Base-by-base conservation (phyloP, 495 filamentous ascomycete species). In the Podospora comata region DNA sequence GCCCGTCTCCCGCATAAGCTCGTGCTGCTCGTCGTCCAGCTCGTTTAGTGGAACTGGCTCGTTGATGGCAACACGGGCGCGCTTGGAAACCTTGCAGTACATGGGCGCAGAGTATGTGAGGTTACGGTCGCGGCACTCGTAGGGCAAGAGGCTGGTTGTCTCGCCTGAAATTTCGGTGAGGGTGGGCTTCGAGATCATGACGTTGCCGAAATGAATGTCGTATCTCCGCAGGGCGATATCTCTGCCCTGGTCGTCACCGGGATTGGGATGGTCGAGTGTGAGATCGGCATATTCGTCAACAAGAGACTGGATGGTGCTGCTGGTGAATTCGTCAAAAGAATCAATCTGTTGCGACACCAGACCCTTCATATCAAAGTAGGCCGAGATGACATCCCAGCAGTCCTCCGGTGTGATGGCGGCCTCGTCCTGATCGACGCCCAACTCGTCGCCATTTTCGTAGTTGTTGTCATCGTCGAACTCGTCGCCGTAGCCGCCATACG, bases 281-380 rank as follows among this genome's bases (percentile, higher is more conserved):
- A 98, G 88, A 67, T 90, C 85, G 44, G 90, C 90, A 74, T 96
- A 93, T 76, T 98, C 95, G 65, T 91, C 87, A 28, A 98, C 88
- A 65, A 98, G 85, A 69, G 96, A 91, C 71, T 97, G 92, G 82
- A 98, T 94, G 0, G 95, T 97, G 3, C 90, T 92, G 44, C 87
- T 86, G 60, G 94, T 90, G 75, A 99, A 99, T 75, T 97, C 93
- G 81, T 99, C 91, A 83, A 97, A 99, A 2, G 95, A 99, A 77
- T 98, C 94, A 67, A 98, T 86, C 81, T 99, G 95, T 77, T 98
- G 96, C 3, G 96, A 96, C 13, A 98, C 96, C 23, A 99, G 86
- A 73, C 96, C 94, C 80, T 97, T 97, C 59, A 84, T 82, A 68
- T 97, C 92, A 81, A 99, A 98, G 82, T 97, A 98, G 1, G 96